phyloP scores from a whole-genome alignment of 1,284 basidiomycete genomes.

The Hypsizygus ulmarius region DNA sequence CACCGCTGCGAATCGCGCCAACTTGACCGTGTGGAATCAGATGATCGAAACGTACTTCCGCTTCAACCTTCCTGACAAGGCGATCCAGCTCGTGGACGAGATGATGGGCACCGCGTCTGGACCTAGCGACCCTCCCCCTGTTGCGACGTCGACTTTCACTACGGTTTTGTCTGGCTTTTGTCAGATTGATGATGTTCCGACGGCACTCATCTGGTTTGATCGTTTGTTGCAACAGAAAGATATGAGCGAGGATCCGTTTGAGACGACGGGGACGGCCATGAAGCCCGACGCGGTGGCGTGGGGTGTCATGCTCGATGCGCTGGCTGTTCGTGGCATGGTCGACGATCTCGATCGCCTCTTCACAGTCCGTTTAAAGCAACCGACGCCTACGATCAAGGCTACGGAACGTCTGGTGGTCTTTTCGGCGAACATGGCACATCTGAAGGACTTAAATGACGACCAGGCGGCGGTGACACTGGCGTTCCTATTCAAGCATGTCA shows the following conservation, averaged over 20 bases:
- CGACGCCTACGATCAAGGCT: not conserved
- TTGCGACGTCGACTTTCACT: constrained; percentile 62
- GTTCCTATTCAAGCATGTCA: constrained; percentile 12
- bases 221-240: constrained; percentile 49
- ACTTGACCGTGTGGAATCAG: constrained; percentile 63
- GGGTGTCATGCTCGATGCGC: constrained; percentile 50
- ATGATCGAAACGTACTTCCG: constrained; percentile 79
- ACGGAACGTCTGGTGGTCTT: constrained; percentile 16
- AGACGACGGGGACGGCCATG: constrained; percentile 41
- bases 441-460: constrained; percentile 6
- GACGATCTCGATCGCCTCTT: constrained; percentile 58
- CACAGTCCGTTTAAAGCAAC: constrained; percentile 20
- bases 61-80: constrained; percentile 60
- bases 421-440: constrained; percentile 17
- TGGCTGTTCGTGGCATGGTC: constrained; percentile 46
- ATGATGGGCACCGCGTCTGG: constrained; percentile 55
- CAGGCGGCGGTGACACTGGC: constrained; percentile 7
- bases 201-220: constrained; percentile 72
- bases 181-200: constrained; percentile 54
- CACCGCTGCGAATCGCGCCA: constrained; percentile 24
- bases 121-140: constrained; percentile 47
- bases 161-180: constrained; percentile 70
- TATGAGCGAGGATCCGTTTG: constrained; percentile 35
- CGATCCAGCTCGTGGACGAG: constrained; percentile 66
- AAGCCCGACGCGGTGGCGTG: constrained; percentile 53